Conservation (phyloP, 1,284 basidiomycete species). For the Pholiota adiposa region DNA sequence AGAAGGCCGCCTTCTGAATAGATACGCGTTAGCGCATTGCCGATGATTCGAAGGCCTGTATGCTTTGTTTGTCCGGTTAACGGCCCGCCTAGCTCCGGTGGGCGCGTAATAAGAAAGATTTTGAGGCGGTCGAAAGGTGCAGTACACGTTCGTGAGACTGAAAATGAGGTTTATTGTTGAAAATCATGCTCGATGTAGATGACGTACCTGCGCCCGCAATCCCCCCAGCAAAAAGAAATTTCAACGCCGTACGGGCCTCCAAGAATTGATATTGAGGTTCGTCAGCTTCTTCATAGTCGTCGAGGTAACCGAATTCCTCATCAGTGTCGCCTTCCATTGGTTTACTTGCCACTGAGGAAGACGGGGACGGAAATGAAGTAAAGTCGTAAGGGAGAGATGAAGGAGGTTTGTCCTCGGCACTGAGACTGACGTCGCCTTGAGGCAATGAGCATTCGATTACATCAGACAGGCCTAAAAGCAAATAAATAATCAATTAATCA, state of each 20-base stretch:
- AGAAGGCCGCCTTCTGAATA: constrained; percentile 87
- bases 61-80: constrained; percentile 47
- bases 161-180: constrained; percentile 7
- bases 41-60: constrained; percentile 72
- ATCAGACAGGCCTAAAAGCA: constrained; percentile 8
- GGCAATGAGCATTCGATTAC: constrained; percentile 4
- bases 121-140: constrained; percentile 98
- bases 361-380: constrained; percentile 24
- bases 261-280: constrained; percentile 69
- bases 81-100: constrained; percentile 68
- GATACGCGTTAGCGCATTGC: constrained; percentile 75
- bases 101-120: constrained; percentile 92
- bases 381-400: constrained; percentile 32
- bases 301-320: constrained; percentile 45
- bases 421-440: constrained; percentile 75
- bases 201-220: constrained; percentile 87
- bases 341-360: constrained; percentile 26
- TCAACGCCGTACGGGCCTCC: constrained; percentile 76
- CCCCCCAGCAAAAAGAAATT: constrained; percentile 93
- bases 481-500: constrained; percentile 40
- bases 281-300: constrained; percentile 61
- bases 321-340: constrained; percentile 36
- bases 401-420: constrained; percentile 69
- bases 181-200: constrained; percentile 1
- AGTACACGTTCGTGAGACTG: constrained; percentile 94